Conservation (phyloP, 2,329 filamentous ascomycete species). For the Verticillium isaacii region DNA sequence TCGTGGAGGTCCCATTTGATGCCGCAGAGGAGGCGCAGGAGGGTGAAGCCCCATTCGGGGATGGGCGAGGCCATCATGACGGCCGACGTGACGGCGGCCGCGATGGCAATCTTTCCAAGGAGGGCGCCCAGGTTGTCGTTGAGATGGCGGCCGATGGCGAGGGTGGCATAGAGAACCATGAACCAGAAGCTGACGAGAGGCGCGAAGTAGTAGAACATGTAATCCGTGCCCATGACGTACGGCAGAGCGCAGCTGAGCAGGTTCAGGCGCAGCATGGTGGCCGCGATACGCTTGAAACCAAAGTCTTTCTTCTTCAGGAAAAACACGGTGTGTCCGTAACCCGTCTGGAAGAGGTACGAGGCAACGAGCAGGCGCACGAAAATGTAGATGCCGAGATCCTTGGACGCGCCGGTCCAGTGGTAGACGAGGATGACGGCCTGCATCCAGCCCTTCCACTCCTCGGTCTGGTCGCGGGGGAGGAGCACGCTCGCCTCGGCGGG, state of each 20-base stretch:
- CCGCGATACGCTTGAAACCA: constrained; percentile 44
- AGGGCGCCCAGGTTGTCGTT: constrained; percentile 40
- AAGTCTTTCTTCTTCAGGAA: constrained; percentile 52
- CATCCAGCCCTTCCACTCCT: constrained; percentile 65
- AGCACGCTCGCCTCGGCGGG: constrained; percentile 7
- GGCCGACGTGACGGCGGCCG: constrained; percentile 30
- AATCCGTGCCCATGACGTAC: constrained; percentile 51
- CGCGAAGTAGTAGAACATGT: constrained; percentile 49
- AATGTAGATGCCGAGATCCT: constrained; percentile 45
- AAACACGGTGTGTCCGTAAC: constrained; percentile 56
- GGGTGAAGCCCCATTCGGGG: constrained; percentile 14
- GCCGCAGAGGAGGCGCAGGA: constrained; percentile 34
- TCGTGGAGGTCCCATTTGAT: constrained; percentile 43
- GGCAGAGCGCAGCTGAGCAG: constrained; percentile 46
- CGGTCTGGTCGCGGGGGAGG: constrained; percentile 49
- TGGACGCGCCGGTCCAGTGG: constrained; percentile 50
- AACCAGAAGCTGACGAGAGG: constrained; percentile 59
- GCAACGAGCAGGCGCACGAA: constrained; percentile 48
- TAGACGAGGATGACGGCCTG: constrained; percentile 48
- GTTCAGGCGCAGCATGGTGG: constrained; percentile 48
- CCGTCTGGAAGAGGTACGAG: constrained; percentile 56
- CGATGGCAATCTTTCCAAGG: constrained; percentile 40
- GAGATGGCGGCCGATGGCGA: constrained; percentile 33
- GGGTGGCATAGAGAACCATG: constrained; percentile 46
- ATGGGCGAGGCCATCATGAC: constrained; percentile 25